Conservation (phyloP, 139 green algal genomes). For the Tetradesmus lagerheimii region DNA sequence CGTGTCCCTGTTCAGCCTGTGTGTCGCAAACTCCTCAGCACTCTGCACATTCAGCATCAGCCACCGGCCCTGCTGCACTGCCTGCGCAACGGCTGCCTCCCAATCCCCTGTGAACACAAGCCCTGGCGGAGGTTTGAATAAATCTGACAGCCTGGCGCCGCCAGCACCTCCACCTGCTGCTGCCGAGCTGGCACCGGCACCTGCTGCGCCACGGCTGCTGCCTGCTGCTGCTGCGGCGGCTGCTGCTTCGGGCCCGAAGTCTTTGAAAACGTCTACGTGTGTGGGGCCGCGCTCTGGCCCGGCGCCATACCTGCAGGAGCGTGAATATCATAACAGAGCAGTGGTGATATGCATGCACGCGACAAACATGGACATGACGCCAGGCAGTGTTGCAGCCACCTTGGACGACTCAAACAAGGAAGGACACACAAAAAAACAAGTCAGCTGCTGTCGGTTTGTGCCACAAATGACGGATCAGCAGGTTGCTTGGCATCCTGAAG, state of each 20-base stretch:
- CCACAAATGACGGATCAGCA: too few species aligned
- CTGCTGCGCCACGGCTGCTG: constrained; percentile 16
- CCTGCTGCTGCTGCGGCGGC: not conserved
- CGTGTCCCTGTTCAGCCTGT: constrained; percentile 89
- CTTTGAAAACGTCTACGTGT: constrained; percentile 72
- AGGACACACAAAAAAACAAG: too few species aligned
- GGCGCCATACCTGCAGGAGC: constrained; percentile 32
- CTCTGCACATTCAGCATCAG: constrained; percentile 91
- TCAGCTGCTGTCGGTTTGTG: too few species aligned
- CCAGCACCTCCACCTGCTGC: not conserved
- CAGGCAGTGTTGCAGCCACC: too few species aligned
- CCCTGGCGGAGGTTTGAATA: constrained; percentile 78
- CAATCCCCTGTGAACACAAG: constrained; percentile 75
- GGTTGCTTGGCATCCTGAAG: too few species aligned
- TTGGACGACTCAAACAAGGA: too few species aligned
- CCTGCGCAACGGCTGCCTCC: constrained; percentile 58
- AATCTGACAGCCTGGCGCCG: constrained; percentile 55
- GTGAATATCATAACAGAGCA: too few species aligned
- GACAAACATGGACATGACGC: too few species aligned
- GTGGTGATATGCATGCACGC: too few species aligned
- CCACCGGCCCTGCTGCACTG: constrained; percentile 63
- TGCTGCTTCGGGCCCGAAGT: constrained; percentile 60
- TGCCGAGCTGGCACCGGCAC: not conserved
- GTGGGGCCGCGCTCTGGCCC: constrained; percentile 37
- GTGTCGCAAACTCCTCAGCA: constrained; percentile 80